A percentile compares a stretch with the other conserved stretches of the same genome.
Conservation (phyloP, 129 eudicot species). For the Helianthus tuberosus region DNA sequence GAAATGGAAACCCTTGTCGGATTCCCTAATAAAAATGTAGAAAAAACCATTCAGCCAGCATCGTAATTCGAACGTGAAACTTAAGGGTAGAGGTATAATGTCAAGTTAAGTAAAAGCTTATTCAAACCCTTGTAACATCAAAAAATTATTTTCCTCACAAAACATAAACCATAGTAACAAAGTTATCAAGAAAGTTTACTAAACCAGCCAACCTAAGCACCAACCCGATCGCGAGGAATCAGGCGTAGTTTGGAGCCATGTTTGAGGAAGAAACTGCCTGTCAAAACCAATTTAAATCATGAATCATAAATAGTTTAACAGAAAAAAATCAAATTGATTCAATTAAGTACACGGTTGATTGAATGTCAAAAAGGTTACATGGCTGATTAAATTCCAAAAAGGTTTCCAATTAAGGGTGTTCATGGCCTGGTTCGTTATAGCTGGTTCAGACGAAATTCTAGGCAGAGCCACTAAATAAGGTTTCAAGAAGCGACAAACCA, state of each 20-base stretch:
- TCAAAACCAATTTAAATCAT: constrained; percentile 15
- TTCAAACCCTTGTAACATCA: constrained; percentile 10
- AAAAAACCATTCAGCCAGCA: no score
- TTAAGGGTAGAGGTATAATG: background rate
- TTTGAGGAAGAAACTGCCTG: constrained; percentile 95
- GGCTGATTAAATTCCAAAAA: background rate
- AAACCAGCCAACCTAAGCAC: constrained; percentile 38
- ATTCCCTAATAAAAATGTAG: no score
- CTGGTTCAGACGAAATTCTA: background rate
- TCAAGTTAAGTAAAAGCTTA: background rate
- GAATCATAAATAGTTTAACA: background rate
- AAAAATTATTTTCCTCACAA: background rate
- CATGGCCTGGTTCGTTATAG: background rate
- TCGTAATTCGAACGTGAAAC: no score
- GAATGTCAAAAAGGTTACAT: background rate
- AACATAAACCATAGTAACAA: background rate
- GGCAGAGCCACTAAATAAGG: background rate
- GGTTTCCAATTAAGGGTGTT: background rate
- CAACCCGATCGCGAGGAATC: constrained; percentile 99
- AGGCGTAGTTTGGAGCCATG: constrained; percentile 91
- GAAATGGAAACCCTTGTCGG: no score
- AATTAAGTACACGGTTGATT: background rate
- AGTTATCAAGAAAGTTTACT: background rate
- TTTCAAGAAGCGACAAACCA: background rate
- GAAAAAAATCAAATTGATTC: background rate